Percentiles rank a stretch among this genome's conserved stretches.
Evolutionary conservation across 1,284 basidiomycete species (phyloP).

Genomic region (Ustilago cynodontis): DNA sequence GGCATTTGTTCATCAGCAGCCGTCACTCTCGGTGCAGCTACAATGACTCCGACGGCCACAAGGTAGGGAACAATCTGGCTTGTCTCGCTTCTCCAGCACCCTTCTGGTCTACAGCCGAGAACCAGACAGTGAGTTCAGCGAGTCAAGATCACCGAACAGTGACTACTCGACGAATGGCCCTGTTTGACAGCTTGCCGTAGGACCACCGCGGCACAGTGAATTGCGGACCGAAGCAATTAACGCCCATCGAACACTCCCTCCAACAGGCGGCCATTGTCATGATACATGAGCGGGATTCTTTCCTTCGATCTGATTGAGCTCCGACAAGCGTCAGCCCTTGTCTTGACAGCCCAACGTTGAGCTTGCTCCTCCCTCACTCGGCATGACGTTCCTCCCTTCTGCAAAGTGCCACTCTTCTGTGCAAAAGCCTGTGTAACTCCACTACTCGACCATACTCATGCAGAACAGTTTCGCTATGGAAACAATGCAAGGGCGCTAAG

Average conservation of each 20-base stretch:
- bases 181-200: too few species aligned
- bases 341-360: neutral
- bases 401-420: neutral
- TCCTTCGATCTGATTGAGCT: neutral
- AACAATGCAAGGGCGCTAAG: neutral
- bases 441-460: neutral
- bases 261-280: neutral
- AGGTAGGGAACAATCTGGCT: neutral
- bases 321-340: neutral
- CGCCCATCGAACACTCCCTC: neutral
- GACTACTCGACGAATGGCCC: too few species aligned
- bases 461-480: neutral
- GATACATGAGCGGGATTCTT: neutral
- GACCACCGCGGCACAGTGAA: too few species aligned
- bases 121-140: neutral
- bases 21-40: neutral
- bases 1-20: neutral
- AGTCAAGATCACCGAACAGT: neutral
- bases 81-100: neutral
- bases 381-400: neutral
- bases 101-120: neutral
- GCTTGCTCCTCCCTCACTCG: neutral
- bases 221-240: neutral
- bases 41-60: too few species aligned
- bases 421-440: neutral